Evolutionary conservation across 345 rosid species (phyloP).

Genomic region (Eucalyptus erythrocorys): DNA sequence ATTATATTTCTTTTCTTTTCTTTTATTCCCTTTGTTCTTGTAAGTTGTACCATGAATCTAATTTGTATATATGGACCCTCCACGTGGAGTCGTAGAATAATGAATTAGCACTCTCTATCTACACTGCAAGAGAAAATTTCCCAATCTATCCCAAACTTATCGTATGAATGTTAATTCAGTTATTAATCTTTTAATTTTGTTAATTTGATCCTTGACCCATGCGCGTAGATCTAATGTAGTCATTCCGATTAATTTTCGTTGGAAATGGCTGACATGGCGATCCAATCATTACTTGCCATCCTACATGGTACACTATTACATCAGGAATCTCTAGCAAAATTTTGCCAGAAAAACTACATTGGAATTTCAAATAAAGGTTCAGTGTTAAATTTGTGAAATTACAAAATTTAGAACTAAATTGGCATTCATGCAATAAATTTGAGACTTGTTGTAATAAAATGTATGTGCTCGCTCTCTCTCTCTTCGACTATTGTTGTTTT

Average conservation of each 20-base stretch:
- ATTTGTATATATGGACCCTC: not conserved
- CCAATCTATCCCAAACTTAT: rapidly evolving
- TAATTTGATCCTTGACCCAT: not conserved
- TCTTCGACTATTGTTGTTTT: not conserved
- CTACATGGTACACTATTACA: no score
- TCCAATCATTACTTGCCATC: not conserved
- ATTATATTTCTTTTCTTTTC: no score
- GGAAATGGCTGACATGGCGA: rapidly evolving
- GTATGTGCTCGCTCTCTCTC: not conserved
- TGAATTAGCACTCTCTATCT: not conserved
- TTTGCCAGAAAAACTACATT: no score
- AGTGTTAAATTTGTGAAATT: no score
- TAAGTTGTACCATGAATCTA: not conserved
- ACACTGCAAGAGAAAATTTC: not conserved
- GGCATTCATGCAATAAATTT: no score
- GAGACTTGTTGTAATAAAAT: no score
- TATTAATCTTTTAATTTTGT: no score
- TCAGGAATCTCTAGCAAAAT: no score
- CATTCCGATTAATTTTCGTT: no score
- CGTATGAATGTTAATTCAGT: not conserved
- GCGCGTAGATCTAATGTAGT: not conserved
- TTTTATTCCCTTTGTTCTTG: not conserved
- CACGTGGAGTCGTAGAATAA: not conserved
- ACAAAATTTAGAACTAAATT: no score
- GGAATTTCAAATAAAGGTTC: no score